Evolutionary conservation across 345 rosid species (phyloP).

Genomic region (Euphorbia lathyris): DNA sequence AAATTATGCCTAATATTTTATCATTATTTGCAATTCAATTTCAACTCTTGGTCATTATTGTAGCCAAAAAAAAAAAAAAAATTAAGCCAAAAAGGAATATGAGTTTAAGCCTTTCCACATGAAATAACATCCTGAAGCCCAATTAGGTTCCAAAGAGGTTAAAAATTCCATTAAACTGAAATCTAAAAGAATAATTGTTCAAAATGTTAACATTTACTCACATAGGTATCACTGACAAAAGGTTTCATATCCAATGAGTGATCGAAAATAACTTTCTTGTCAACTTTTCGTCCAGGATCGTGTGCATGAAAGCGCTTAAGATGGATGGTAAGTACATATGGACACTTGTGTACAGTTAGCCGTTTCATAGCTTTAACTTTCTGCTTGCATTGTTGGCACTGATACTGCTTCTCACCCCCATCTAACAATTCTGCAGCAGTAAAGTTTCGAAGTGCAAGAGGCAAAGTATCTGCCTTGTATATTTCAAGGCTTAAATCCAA

Average conservation of each 20-base stretch:
- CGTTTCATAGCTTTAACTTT: slow-evolving; percentile 83
- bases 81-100: neutral
- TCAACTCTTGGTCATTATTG: neutral
- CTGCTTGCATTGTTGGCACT: slow-evolving; percentile 80
- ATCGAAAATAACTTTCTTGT: slow-evolving; percentile 65
- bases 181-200: slow-evolving; percentile 6
- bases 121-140: neutral
- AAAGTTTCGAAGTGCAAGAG: slow-evolving; percentile 67
- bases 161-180: neutral
- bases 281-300: slow-evolving; percentile 69
- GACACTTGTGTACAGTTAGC: slow-evolving; percentile 83
- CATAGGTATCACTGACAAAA: slow-evolving; percentile 69
- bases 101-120: neutral
- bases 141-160: neutral
- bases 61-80: neutral
- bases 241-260: slow-evolving; percentile 73
- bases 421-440: slow-evolving; percentile 74
- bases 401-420: slow-evolving; percentile 89
- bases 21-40: neutral
- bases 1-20: neutral
- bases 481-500: slow-evolving; percentile 90
- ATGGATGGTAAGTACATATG: slow-evolving; percentile 78
- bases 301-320: slow-evolving; percentile 83
- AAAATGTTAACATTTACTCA: slow-evolving; percentile 41
- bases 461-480: slow-evolving; percentile 72